Evolutionary conservation across 2,329 filamentous ascomycete genomes (phyloP), one percentile per base, ranked within the genome.

Genomic region (Fusarium albidum): DNA sequence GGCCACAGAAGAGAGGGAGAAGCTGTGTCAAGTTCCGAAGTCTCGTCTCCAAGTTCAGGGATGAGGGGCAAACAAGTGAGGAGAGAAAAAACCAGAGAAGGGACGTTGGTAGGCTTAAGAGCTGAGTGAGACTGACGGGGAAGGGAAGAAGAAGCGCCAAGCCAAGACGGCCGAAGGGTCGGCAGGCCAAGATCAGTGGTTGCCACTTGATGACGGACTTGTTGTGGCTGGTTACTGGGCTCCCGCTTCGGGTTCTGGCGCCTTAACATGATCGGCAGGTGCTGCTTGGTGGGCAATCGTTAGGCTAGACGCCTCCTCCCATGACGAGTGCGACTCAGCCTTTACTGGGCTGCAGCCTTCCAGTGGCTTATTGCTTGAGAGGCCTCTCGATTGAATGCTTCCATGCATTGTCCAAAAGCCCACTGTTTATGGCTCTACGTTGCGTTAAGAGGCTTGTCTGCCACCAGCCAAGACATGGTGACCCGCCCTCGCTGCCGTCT

Each of bases 151-250:
- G 17, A 31, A 34, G 40, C 34, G 51, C 28, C 52, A 39, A 52
- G 50, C 52, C 49, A 50, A 31, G 48, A 31, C 46, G 43, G 38
- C n/a, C 32, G 40, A 12, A 12, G 29, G 10, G 41, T 18, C 50
- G 54, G 45, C 35, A 45, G 53, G 42, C 47, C 49, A 55, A 32
- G 49, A 44, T 39, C 13, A 50, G 45, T 51, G 61, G 61, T 54
- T 66, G 61, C 63, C 56, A 63, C 47, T 57, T 59, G 64, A 66
- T 66, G 64, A 66, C 64, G 61, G 59, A 55, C 57, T 53, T 55
- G 41, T 26, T 66, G 64, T 66, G 64, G 64, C 63, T 66, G 60
- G 52, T 53, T 47, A 42, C 47, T 52, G 12, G 46, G 38, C 43
- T 45, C 31, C 31, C 32, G 29, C 43, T 46, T 35, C 15, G 18